phyloP scores from a whole-genome alignment of 225 moss, liverwort and hornwort species.

The Neckera pumila region DNA sequence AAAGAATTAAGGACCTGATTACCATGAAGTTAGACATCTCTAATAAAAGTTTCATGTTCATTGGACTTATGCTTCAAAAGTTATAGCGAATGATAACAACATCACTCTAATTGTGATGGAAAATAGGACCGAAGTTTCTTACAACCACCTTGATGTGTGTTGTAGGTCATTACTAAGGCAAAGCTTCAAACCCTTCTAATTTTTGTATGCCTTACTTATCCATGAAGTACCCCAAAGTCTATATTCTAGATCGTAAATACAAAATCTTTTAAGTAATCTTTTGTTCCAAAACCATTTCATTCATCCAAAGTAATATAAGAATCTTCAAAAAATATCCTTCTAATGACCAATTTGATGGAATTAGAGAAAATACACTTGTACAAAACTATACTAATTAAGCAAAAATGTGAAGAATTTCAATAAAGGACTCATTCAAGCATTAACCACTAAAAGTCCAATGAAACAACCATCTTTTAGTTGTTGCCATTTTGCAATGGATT shows the following conservation, averaged over 20 bases:
- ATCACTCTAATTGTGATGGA: no score
- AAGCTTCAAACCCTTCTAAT: no score
- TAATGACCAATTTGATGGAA: background rate
- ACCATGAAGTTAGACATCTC: no score
- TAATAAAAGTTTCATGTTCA: no score
- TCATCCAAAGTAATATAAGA: background rate
- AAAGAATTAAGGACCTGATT: no score
- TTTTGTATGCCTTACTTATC: background rate
- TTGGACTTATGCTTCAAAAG: no score
- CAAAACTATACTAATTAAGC: background rate
- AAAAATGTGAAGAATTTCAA: background rate
- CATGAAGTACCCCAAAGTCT: background rate
- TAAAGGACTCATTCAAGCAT: background rate
- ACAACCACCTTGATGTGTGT: no score
- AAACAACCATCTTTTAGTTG: background rate
- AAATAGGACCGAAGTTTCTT: no score
- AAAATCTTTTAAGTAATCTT: accelerated
- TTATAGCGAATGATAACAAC: no score
- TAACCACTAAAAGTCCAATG: background rate
- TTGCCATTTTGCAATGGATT: background rate
- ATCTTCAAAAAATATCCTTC: background rate
- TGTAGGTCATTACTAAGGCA: no score
- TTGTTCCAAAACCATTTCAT: background rate
- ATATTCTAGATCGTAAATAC: background rate
- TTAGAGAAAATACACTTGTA: background rate